These are phyloP conservation scores for Ceratocystis smalleyi DNA, from an alignment of 2,329 filamentous ascomycete genomes.

Conservation along the genomic window DNA sequence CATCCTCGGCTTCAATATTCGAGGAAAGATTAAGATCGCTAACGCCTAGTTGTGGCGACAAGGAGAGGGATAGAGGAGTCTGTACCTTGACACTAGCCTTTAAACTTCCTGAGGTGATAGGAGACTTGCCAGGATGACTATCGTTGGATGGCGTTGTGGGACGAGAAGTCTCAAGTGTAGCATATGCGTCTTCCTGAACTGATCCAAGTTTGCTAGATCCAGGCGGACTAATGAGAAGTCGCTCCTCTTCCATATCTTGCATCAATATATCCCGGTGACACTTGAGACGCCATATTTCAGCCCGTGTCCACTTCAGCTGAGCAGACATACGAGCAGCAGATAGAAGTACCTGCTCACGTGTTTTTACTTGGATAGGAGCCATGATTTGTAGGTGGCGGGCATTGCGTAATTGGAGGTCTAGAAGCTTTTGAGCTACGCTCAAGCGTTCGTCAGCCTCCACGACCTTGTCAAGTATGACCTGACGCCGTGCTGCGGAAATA, in stretches of 20 bases:
- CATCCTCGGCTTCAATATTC: constrained; percentile 6
- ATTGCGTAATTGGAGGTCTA: constrained; percentile 74
- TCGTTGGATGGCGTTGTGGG: constrained; percentile 9
- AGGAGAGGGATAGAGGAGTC: background rate
- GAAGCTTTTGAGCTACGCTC: constrained; percentile 52
- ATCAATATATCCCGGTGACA: constrained; percentile 81
- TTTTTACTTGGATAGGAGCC: constrained; percentile 80
- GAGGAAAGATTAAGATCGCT: background rate
- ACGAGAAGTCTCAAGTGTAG: constrained; percentile 4
- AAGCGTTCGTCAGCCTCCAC: constrained; percentile 69
- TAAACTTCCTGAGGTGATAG: background rate
- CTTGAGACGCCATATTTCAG: constrained; percentile 82
- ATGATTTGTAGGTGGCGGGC: constrained; percentile 78
- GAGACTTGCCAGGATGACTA: background rate
- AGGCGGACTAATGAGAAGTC: constrained; percentile 15
- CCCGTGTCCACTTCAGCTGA: constrained; percentile 82
- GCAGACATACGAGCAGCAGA: constrained; percentile 73
- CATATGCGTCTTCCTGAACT: constrained; percentile 9
- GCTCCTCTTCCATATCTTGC: constrained; percentile 72
- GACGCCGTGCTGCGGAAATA: constrained; percentile 64
- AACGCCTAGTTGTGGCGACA: background rate
- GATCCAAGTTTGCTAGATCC: background rate
- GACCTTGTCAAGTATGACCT: constrained; percentile 74
- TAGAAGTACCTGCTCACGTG: constrained; percentile 69
- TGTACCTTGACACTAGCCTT: background rate